A percentile compares a stretch with the other conserved stretches of the same genome.
phyloP scores from a whole-genome alignment of 345 rosid genomes.

The Adansonia digitata region DNA sequence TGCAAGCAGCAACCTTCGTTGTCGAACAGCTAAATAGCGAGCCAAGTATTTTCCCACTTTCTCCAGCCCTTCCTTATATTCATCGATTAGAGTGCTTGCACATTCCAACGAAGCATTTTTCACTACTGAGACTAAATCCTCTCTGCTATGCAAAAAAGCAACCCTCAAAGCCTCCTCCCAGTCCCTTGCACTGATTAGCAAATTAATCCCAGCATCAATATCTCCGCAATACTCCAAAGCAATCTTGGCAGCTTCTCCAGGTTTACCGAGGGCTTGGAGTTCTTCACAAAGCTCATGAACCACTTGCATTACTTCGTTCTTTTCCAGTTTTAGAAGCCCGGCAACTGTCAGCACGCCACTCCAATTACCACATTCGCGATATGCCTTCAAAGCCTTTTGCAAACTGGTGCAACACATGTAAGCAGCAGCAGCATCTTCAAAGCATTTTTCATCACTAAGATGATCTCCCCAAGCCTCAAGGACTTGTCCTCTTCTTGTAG shows the following conservation, averaged over 20 bases:
- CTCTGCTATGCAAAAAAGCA: conserved; percentile 62
- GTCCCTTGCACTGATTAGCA: conserved; percentile 75
- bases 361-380: conserved; percentile 87
- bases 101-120: conserved; percentile 71
- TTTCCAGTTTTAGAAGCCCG: conserved; percentile 69
- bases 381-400: conserved; percentile 84
- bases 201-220: conserved; percentile 54
- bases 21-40: conserved; percentile 94
- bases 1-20: conserved; percentile 82
- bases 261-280: conserved; percentile 89
- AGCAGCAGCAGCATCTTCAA: conserved; percentile 81
- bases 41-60: conserved; percentile 88
- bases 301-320: conserved; percentile 60
- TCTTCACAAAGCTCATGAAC: conserved; percentile 90
- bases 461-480: conserved; percentile 95
- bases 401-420: conserved; percentile 70
- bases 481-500: conserved; percentile 48
- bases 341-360: conserved; percentile 81
- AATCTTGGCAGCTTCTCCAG: conserved; percentile 90
- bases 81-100: conserved; percentile 51
- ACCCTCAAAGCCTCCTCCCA: conserved; percentile 97
- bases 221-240: conserved; percentile 83
- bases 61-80: conserved; percentile 76
- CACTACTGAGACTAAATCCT: conserved; percentile 56
- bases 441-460: conserved; percentile 65